These are phyloP conservation scores for Flaveria sonorensis DNA, from an alignment of 129 eudicot genomes.

Conservation along the genomic window DNA sequence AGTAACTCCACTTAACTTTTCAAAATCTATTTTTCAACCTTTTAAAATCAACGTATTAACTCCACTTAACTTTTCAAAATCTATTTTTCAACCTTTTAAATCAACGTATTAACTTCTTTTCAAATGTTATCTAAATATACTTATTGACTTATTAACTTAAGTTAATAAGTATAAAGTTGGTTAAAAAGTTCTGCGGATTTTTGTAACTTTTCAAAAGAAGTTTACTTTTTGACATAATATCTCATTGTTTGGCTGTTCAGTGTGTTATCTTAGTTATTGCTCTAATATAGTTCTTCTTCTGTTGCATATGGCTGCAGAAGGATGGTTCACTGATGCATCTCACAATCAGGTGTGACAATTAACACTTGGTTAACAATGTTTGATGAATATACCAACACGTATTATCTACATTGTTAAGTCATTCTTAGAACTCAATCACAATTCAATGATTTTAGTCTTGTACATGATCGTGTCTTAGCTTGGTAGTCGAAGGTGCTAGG, in stretches of 20 bases:
- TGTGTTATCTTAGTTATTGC: not conserved
- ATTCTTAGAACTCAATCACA: not conserved
- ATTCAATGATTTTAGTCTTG: not conserved
- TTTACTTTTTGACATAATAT: not conserved
- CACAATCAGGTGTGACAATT: slow-evolving; percentile 73
- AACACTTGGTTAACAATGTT: not conserved
- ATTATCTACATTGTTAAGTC: not conserved
- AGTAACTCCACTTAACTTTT: too few species aligned
- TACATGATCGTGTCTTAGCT: not conserved
- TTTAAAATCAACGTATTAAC: too few species aligned
- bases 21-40: too few species aligned
- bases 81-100: too few species aligned
- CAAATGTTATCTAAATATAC: too few species aligned
- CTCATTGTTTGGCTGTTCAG: not conserved
- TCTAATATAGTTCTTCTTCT: slow-evolving; percentile 24
- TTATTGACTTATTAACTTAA: too few species aligned
- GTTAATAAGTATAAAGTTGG: too few species aligned
- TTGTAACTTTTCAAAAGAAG: too few species aligned
- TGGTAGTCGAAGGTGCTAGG: too few species aligned
- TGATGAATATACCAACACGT: not conserved
- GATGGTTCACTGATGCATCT: slow-evolving; percentile 72
- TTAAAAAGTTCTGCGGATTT: too few species aligned
- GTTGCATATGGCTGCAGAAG: slow-evolving; percentile 64
- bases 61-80: too few species aligned
- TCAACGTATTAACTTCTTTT: too few species aligned